A percentile compares a stretch with the other conserved stretches of the same genome.
phyloP scores from a whole-genome alignment of 768 basidiomycete genomes.

The Lactarius deliciosus region DNA sequence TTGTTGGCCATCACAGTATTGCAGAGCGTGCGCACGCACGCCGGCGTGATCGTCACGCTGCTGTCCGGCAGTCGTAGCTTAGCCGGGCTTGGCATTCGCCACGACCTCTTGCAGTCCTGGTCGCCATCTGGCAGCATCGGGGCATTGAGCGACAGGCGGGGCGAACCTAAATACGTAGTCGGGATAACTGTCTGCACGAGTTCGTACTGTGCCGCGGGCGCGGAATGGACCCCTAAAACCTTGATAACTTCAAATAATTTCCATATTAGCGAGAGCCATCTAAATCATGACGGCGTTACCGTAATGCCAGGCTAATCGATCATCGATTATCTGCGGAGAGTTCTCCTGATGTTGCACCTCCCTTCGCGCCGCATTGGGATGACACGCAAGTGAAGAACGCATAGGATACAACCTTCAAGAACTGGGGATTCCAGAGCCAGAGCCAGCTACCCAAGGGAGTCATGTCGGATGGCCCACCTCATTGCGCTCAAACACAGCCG shows the following conservation, averaged over 20 bases:
- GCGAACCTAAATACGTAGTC: constrained; percentile 58
- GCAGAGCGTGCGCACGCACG: constrained; percentile 39
- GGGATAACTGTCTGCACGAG: constrained; percentile 59
- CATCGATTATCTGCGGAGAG: neutral
- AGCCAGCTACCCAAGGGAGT: constrained; percentile 8
- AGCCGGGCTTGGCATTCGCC: neutral
- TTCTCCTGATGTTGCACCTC: constrained; percentile 1
- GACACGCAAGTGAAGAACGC: constrained; percentile 22
- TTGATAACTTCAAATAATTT: constrained; percentile 52
- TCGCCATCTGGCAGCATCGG: constrained; percentile 41
- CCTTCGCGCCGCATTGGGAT: constrained; percentile 14
- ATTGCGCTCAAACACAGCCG: constrained; percentile 22
- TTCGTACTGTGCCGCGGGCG: constrained; percentile 50
- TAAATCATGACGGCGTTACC: constrained; percentile 29
- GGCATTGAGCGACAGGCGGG: constrained; percentile 49
- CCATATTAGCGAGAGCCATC: constrained; percentile 55
- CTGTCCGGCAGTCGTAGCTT: constrained; percentile 39
- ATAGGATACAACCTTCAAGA: neutral
- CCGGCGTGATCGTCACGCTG: constrained; percentile 42
- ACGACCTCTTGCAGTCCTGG: neutral
- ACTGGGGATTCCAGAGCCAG: constrained; percentile 2
- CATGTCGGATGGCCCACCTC: constrained; percentile 16
- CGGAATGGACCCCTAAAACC: constrained; percentile 56
- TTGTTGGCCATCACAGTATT: constrained; percentile 36
- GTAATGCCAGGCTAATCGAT: neutral